Base-by-base conservation (phyloP, 23 red algal genomes). In the Agarophyton chilense region DNA sequence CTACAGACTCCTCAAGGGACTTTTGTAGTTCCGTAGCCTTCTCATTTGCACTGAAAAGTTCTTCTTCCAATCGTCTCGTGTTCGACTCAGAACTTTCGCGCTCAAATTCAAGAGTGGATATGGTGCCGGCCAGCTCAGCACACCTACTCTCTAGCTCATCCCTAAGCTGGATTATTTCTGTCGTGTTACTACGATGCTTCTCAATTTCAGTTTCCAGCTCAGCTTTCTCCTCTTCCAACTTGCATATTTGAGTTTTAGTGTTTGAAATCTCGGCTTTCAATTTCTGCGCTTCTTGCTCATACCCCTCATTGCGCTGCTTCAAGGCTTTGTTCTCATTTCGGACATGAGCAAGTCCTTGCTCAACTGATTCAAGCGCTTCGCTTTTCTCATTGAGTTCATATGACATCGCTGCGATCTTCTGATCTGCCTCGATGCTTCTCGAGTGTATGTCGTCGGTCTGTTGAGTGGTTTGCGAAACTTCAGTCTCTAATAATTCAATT, bases 341-440 rank as follows among this genome's bases (percentile, higher is more conserved):
- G 40, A 14, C 17, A 19, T 70, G n/a, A 22, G 34, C 10, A 70
- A 70, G 34, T 14, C 32, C 34, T 22, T 40, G 34, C 38, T 68
- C 62, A 21, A 26, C 33, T 10, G 62, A 68, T 51, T 31, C 29
- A 0, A 35, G 52, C 16, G 14, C 36, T 33, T 72, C 81, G 31
- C 51, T 38, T 31, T n/a, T 35, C 56, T 85, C 57, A 24, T 63
- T 68, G 6, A 85, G 81, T 26, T 85, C 54, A 12, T 14, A 29
- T 12, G 43, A 47, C 19, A 85, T 38, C 14, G 58, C 29, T 19
- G 81, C 81, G 6, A 85, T 71, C 38, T 57, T 26, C 58, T 67
- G 58, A 25, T 63, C 81, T 26, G 64, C 58, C 33, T 85, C 81
- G 33, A 71, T 32, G 44, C 81, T 85, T 32, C 64, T 45, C 36